Percentiles rank a stretch among this genome's conserved stretches.
phyloP scores from a whole-genome alignment of 345 rosid genomes.

The Luvunga scandens region DNA sequence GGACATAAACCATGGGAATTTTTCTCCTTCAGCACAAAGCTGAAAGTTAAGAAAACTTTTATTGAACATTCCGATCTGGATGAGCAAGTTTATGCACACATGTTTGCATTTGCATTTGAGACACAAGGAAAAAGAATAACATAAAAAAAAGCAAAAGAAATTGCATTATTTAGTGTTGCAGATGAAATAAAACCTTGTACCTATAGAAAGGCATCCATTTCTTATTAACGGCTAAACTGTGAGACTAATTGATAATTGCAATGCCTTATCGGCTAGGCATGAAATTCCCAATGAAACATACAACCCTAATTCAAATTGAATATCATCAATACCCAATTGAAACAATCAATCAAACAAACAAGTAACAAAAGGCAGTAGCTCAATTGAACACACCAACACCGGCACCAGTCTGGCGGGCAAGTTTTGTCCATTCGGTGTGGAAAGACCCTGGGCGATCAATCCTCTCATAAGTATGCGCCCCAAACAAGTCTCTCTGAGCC shows the following conservation, averaged over 20 bases:
- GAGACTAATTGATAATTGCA: constrained; percentile 27
- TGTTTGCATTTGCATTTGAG: not conserved
- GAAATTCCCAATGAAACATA: constrained; percentile 14
- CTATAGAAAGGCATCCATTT: constrained; percentile 36
- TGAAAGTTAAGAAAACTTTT: not conserved
- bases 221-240: constrained; percentile 38
- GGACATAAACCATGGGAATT: not conserved
- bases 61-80: not conserved
- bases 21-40: not conserved
- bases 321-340: constrained; percentile 17
- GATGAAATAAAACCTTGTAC: not conserved
- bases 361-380: constrained; percentile 20
- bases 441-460: constrained; percentile 70
- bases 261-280: constrained; percentile 24
- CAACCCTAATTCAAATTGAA: constrained; percentile 20
- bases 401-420: constrained; percentile 51
- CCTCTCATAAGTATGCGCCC: constrained; percentile 97
- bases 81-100: not conserved
- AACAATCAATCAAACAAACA: constrained; percentile 21
- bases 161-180: not conserved
- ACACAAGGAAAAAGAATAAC: constrained; percentile 9
- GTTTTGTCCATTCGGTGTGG: constrained; percentile 93
- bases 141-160: not conserved
- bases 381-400: constrained; percentile 55
- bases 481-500: constrained; percentile 98